These are phyloP conservation scores for Albatrellus ellisii DNA, from an alignment of 768 basidiomycete genomes.

Conservation along the genomic window DNA sequence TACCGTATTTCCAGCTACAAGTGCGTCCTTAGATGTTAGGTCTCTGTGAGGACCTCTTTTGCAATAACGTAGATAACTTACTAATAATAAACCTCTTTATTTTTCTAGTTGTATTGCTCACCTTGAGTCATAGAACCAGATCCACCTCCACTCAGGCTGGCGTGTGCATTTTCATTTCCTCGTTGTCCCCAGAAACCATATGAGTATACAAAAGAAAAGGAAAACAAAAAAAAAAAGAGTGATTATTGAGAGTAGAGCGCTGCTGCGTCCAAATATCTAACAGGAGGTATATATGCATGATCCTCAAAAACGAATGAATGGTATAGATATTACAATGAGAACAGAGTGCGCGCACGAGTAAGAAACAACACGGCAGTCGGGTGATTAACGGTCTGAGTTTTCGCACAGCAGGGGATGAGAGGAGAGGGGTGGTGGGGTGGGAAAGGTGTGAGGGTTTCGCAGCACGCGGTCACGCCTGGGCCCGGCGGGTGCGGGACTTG, in stretches of 20 bases:
- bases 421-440: background rate
- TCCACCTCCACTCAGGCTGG: no score
- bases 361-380: background rate
- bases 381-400: background rate
- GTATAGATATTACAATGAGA: slow-evolving; percentile 1
- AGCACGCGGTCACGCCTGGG: slow-evolving; percentile 1
- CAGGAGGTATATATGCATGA: background rate
- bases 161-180: no score
- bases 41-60: no score
- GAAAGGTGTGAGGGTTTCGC: background rate
- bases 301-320: background rate
- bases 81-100: no score
- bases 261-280: background rate
- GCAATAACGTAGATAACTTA: no score
- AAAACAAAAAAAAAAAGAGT: background rate
- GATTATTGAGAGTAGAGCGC: background rate
- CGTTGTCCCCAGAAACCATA: background rate
- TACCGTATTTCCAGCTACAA: no score
- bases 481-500: slow-evolving; percentile 43
- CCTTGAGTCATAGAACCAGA: no score
- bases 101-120: no score
- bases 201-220: background rate
- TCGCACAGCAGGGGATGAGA: background rate
- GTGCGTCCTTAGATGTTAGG: no score
- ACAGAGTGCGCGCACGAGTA: background rate